These are phyloP conservation scores for Datura wrightii DNA, from an alignment of 257 asterid genomes.

Conservation along the genomic window DNA sequence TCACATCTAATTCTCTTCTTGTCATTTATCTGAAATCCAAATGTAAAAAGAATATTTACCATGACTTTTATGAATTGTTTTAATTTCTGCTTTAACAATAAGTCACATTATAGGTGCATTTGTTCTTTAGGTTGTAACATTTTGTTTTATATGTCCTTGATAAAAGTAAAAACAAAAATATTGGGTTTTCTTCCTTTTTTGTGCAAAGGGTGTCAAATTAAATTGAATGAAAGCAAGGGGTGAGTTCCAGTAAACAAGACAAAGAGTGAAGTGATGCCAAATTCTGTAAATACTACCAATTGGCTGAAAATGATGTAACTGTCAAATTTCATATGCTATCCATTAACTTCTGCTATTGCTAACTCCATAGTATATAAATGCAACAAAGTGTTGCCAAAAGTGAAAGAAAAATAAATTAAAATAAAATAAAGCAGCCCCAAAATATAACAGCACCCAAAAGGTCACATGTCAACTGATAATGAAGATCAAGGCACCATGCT, in stretches of 20 bases:
- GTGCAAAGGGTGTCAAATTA: slow-evolving; percentile 12
- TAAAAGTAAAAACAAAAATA: slow-evolving; percentile 21
- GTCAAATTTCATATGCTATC: slow-evolving; percentile 28
- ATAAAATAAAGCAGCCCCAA: neutral
- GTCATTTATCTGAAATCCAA: neutral
- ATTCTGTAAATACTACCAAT: slow-evolving; percentile 15
- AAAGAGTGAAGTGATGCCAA: slow-evolving; percentile 22
- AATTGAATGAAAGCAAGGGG: slow-evolving; percentile 25
- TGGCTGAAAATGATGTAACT: slow-evolving; percentile 39
- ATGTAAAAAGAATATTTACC: neutral
- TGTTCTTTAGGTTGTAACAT: neutral
- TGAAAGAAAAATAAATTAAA: neutral
- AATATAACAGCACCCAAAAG: slow-evolving; percentile 30
- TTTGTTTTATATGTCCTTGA: neutral
- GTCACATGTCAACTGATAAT: slow-evolving; percentile 41
- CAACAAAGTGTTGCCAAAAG: neutral
- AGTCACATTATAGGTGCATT: neutral
- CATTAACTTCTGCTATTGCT: slow-evolving; percentile 18
- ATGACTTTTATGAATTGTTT: neutral
- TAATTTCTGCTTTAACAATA: neutral
- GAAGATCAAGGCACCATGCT: slow-evolving; percentile 30
- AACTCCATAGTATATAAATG: neutral
- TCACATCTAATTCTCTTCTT: slow-evolving; percentile 29
- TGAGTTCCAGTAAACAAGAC: slow-evolving; percentile 30
- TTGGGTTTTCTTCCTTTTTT: neutral